These are phyloP conservation scores for Neofusicoccum sp. DNA, from an alignment of 2,329 filamentous ascomycete species.

Conservation along the genomic window DNA sequence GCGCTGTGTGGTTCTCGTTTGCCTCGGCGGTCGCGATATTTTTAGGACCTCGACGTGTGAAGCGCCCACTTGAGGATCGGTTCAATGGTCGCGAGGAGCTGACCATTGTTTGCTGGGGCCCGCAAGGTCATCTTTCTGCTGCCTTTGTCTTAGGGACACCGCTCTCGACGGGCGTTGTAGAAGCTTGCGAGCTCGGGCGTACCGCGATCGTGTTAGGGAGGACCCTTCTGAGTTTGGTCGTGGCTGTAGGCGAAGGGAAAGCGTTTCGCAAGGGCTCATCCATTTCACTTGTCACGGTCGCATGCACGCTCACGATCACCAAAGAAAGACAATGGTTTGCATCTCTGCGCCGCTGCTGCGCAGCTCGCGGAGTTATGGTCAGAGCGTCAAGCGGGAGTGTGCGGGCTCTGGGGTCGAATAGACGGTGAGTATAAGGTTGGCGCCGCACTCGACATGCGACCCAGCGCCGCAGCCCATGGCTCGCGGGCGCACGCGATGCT, in stretches of 20 bases:
- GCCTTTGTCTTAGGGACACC: conserved; percentile 19
- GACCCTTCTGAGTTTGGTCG: conserved; percentile 24
- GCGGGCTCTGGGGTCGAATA: conserved; percentile 1
- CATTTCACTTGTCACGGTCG: conserved; percentile 16
- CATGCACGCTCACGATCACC: conserved; percentile 20
- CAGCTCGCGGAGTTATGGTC: conserved; percentile 14
- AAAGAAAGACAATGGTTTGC: conserved; percentile 11
- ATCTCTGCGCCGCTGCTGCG: conserved; percentile 1
- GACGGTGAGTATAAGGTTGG: conserved; percentile 11
- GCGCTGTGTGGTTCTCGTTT: conserved; percentile 27
- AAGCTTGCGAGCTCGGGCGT: conserved; percentile 23
- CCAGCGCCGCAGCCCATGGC: background rate
- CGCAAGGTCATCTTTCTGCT: conserved; percentile 23
- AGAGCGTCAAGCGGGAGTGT: conserved; percentile 16
- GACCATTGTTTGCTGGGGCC: conserved; percentile 30
- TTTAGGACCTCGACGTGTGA: conserved; percentile 30
- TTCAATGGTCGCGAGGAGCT: conserved; percentile 34
- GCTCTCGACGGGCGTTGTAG: conserved; percentile 21
- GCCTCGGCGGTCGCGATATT: conserved; percentile 30
- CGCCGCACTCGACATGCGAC: conserved; percentile 4
- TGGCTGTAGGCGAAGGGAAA: conserved; percentile 23
- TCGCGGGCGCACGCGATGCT: background rate
- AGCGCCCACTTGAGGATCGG: conserved; percentile 34
- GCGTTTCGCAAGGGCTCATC: conserved; percentile 21
- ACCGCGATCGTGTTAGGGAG: conserved; percentile 23